Percentiles rank a stretch among this genome's conserved stretches.
These are phyloP conservation scores for Apiospora malaysiana DNA, from an alignment of 2,329 filamentous ascomycete genomes.

Conservation along the genomic window DNA sequence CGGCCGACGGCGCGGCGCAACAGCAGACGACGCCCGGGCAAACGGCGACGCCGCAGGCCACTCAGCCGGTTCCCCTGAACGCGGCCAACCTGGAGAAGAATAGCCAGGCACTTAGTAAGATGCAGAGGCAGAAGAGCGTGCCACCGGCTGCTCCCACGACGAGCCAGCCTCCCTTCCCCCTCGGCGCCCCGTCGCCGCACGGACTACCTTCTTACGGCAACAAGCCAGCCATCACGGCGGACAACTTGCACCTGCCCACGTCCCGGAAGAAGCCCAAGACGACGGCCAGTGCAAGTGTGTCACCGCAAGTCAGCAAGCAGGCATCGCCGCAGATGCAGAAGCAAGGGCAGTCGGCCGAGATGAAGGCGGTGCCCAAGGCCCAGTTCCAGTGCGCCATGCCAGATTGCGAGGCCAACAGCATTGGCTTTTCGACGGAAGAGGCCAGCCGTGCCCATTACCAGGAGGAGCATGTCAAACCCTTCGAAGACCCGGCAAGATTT, in stretches of 20 bases:
- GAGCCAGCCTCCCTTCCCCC: conserved; percentile 60
- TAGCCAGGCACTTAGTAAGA: conserved; percentile 53
- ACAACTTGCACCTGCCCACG: conserved; percentile 59
- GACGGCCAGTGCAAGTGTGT: conserved; percentile 48
- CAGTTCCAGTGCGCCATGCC: conserved; percentile 58
- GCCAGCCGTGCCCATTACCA: conserved; percentile 57
- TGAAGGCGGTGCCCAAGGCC: conserved; percentile 46
- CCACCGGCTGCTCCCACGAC: conserved; percentile 63
- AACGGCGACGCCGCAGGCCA: conserved; percentile 33
- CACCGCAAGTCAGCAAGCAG: conserved; percentile 55
- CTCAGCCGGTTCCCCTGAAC: conserved; percentile 46
- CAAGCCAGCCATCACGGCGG: conserved; percentile 57
- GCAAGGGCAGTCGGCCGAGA: conserved; percentile 37
- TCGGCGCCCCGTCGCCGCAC: conserved; percentile 63
- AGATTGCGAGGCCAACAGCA: conserved; percentile 57
- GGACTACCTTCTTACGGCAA: conserved; percentile 63
- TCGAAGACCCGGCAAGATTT: conserved; percentile 61
- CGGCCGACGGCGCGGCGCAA: conserved; percentile 32
- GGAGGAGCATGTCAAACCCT: conserved; percentile 65
- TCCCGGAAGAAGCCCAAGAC: conserved; percentile 62
- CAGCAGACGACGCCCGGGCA: conserved; percentile 36
- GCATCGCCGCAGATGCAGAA: conserved; percentile 53
- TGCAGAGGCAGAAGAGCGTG: conserved; percentile 54
- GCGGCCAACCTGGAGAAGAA: conserved; percentile 59
- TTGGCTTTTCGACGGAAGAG: conserved; percentile 61